Base-by-base conservation (phyloP, 768 basidiomycete genomes). In the Xerocomellus dryophilus region DNA sequence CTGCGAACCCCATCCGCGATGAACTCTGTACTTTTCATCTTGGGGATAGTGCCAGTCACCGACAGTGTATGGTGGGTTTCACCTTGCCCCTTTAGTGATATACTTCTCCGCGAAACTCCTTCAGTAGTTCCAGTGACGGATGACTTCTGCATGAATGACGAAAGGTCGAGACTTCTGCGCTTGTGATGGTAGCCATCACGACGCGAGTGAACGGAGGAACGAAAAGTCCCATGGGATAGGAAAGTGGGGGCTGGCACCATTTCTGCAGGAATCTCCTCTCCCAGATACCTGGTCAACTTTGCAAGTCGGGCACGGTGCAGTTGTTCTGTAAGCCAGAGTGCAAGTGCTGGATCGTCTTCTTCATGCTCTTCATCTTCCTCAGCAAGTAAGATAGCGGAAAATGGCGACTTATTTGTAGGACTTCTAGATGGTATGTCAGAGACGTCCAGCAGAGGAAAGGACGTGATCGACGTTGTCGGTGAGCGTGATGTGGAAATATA, bases 181-280 rank as follows among this genome's bases (percentile, higher is more conserved):
- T 38, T 65, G n/a, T 50, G 50, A 53, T 51, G 59, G 44, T 27
- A 18, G n/a, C 38, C 18, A 10, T 38, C 47, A 42, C 42, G 38
- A 34, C 32, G 52, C 4, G 36, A n/a, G 27, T 31, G 31, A 40
- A 27, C 31, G 20, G 43, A 21, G 14, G 34, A 50, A 18, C 3
- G 25, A 18, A 39, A 44, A 4, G 43, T 17, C 12, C 31, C 38
- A 8, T 43, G 42, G 25, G 53, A 50, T 46, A 39, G 20, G 32
- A 47, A 38, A 32, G 49, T 34, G 25, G 56, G 59, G 47, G 34
- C 48, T 47, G 63, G 54, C 25, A 71, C 51, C 47, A 77, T 61
- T 39, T 73, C 75, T 5, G 67, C 62, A 14, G 77, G 73, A 41
- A 76, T 68, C 46, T 71, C 64, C 56, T 75, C 72, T 43, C 74